phyloP scores from a whole-genome alignment of 225 moss, liverwort and hornwort species.

The Straminergon stramineum region DNA sequence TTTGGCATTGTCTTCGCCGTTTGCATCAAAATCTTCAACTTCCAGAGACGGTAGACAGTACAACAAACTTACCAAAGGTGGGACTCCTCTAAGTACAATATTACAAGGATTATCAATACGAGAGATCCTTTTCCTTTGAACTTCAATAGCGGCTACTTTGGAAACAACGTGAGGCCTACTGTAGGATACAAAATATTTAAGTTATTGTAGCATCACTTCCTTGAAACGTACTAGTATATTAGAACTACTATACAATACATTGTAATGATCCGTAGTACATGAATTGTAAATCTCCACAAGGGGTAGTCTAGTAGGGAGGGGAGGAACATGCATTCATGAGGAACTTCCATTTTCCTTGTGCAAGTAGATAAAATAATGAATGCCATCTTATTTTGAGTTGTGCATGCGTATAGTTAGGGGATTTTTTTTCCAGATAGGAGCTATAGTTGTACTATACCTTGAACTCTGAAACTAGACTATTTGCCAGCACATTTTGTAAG shows the following conservation, averaged over 20 bases:
- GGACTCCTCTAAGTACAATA: neutral
- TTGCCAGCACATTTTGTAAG: neutral
- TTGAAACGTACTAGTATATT: neutral
- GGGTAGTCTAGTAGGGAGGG: neutral
- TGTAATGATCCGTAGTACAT: neutral
- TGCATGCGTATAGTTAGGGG: neutral
- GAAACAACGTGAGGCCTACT: neutral
- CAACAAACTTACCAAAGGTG: neutral
- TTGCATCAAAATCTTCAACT: slow-evolving; percentile 72
- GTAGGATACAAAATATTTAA: neutral
- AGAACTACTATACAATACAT: neutral
- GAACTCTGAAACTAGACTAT: neutral
- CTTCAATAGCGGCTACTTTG: neutral
- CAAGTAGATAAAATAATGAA: neutral
- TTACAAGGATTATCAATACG: neutral
- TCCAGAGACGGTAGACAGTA: slow-evolving; percentile 30
- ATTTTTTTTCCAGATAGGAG: neutral
- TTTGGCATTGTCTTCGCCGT: slow-evolving; percentile 57
- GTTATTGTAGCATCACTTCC: neutral
- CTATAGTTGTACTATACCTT: neutral
- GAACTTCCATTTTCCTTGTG: neutral
- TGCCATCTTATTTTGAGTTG: no score
- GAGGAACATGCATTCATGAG: no score
- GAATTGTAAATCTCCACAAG: neutral
- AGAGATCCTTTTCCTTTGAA: neutral